Percentiles rank a stretch among this genome's conserved stretches.
Evolutionary conservation across 805 yeast genomes (phyloP).

Genomic region (Jamesozyma rosinii): DNA sequence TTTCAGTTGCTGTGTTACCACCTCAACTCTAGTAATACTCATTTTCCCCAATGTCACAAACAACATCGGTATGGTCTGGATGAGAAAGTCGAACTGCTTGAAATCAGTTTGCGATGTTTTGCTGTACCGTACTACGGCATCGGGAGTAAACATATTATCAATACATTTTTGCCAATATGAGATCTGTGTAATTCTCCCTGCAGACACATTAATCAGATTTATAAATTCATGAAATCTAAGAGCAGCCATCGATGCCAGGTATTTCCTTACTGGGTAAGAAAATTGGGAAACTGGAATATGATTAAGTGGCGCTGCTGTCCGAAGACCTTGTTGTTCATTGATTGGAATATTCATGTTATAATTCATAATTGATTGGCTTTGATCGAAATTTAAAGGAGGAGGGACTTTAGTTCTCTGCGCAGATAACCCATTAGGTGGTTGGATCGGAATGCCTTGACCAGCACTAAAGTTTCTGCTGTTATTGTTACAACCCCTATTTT

Average conservation of each 20-base stretch:
- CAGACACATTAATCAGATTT: constrained; percentile 37
- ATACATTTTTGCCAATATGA: constrained; percentile 44
- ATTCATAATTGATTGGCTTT: not conserved
- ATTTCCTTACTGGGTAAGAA: constrained; percentile 29
- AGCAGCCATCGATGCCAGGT: constrained; percentile 42
- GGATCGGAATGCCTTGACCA: too few relatives aligned
- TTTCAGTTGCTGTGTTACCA: constrained; percentile 39
- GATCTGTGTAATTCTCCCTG: constrained; percentile 37
- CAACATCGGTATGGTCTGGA: constrained; percentile 25
- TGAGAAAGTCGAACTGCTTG: constrained; percentile 53
- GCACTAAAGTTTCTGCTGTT: too few relatives aligned
- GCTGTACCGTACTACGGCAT: constrained; percentile 40
- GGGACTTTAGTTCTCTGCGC: not conserved
- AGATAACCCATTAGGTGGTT: constrained; percentile 1
- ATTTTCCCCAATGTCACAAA: constrained; percentile 42
- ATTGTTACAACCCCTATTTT: too few relatives aligned
- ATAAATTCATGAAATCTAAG: constrained; percentile 42
- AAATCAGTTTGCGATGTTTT: constrained; percentile 39
- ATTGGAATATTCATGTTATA: not conserved
- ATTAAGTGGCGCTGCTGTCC: too few relatives aligned
- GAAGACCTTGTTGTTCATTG: not conserved
- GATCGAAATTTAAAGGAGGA: not conserved
- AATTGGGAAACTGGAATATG: constrained; percentile 8
- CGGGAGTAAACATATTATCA: constrained; percentile 44
- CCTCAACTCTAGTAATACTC: constrained; percentile 45